These are phyloP conservation scores for Magnaporthiopsis poae DNA, from an alignment of 2,329 filamentous ascomycete species.

Conservation along the genomic window DNA sequence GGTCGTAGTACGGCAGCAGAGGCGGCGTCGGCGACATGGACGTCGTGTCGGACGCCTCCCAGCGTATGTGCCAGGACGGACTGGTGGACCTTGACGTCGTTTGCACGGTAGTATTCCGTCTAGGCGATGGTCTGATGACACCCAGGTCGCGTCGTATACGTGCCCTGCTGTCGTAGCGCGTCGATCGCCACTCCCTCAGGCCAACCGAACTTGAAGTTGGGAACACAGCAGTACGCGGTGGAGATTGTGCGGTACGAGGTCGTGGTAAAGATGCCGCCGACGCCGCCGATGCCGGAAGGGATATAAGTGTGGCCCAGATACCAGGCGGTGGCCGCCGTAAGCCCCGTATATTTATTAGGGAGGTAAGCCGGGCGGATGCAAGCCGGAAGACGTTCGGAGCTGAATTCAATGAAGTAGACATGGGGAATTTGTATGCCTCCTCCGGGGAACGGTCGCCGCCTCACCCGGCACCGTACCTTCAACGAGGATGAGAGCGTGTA, in stretches of 20 bases:
- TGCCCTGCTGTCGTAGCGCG: neutral
- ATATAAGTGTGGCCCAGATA: neutral
- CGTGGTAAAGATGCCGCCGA: neutral
- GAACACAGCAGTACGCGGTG: neutral
- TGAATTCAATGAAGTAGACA: too few relatives aligned
- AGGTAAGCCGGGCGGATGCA: too few relatives aligned
- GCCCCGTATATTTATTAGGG: too few relatives aligned
- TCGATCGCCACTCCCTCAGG: neutral
- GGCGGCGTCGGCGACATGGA: neutral
- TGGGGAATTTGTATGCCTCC: too few relatives aligned
- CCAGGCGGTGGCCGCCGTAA: neutral
- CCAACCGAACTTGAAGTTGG: neutral
- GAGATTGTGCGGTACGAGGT: neutral
- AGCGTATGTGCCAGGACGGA: neutral
- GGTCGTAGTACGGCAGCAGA: neutral
- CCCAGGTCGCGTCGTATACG: too few relatives aligned
- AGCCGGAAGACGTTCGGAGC: too few relatives aligned
- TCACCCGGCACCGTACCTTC: too few relatives aligned
- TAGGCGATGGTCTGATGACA: too few relatives aligned
- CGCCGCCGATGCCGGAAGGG: neutral
- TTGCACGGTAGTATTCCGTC: neutral
- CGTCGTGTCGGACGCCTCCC: neutral
- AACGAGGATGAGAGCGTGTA: too few relatives aligned
- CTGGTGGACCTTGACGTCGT: neutral
- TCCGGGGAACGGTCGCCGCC: too few relatives aligned